These are phyloP conservation scores for Ophiocordyceps camponoti-floridani DNA, from an alignment of 2,329 filamentous ascomycete genomes.

Conservation along the genomic window DNA sequence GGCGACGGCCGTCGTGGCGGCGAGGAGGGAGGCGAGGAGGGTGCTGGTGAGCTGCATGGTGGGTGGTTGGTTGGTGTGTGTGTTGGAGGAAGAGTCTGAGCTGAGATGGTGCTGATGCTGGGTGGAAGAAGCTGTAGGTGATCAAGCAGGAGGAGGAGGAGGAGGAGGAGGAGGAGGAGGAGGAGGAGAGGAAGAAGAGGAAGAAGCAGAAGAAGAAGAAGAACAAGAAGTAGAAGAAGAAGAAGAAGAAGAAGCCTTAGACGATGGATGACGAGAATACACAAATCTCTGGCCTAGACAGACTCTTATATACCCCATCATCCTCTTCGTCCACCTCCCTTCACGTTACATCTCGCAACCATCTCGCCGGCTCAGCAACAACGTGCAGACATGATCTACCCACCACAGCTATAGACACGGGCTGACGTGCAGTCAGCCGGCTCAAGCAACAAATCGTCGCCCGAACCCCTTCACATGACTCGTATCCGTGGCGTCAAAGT, in stretches of 20 bases:
- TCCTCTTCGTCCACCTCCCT: not conserved
- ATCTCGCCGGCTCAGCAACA: not conserved
- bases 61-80: conserved; percentile 4
- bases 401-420: not conserved
- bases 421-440: conserved; percentile 1
- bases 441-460: not conserved
- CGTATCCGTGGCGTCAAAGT: not conserved
- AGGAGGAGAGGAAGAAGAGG: not conserved
- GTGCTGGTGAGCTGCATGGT: conserved; percentile 26
- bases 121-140: not conserved
- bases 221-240: not conserved
- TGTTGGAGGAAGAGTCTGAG: not conserved
- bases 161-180: no score
- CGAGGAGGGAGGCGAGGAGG: conserved; percentile 16
- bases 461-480: not conserved
- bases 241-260: not conserved
- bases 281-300: not conserved
- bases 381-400: not conserved
- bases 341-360: not conserved
- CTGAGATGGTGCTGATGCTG: not conserved
- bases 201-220: not conserved
- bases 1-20: conserved; percentile 17
- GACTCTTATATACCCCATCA: not conserved
- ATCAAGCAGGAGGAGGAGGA: not conserved
- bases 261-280: not conserved